Conservation (phyloP, 768 basidiomycete genomes). For the Leucosporidium yakuticum region DNA sequence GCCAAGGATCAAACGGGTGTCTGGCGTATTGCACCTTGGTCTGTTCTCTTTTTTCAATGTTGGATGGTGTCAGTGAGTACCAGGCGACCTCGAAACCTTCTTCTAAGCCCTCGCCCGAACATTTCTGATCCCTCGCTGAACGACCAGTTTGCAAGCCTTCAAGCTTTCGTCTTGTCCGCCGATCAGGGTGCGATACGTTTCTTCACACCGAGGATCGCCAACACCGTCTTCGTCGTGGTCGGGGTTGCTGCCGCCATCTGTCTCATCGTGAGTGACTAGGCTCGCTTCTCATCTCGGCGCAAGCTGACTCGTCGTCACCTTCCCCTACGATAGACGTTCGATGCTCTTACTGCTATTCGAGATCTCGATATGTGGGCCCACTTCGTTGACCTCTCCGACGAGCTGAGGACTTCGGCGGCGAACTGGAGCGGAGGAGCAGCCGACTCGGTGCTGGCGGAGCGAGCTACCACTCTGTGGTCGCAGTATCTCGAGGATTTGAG, state of each 20-base stretch:
- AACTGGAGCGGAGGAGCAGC: background rate
- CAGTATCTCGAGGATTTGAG: background rate
- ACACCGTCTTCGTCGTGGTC: background rate
- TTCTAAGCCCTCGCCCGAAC: background rate
- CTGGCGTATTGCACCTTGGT: background rate
- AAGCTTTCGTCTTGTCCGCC: background rate
- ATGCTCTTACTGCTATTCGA: background rate
- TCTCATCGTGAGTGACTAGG: background rate
- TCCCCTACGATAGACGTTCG: background rate
- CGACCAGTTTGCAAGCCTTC: background rate
- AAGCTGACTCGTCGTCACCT: too few relatives aligned
- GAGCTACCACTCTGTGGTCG: background rate
- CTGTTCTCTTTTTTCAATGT: background rate
- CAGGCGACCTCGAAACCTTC: background rate
- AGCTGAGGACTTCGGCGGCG: background rate
- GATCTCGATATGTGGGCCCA: too few relatives aligned
- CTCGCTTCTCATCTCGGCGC: too few relatives aligned
- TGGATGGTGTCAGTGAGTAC: background rate
- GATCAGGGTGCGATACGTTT: background rate
- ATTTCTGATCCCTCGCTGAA: background rate
- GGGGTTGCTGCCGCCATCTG: background rate
- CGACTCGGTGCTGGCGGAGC: background rate
- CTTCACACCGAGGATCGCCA: background rate
- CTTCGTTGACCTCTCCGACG: too few relatives aligned
- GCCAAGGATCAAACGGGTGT: background rate